Conservation (phyloP, 2,329 filamentous ascomycete species). For the Graphium sp. region DNA sequence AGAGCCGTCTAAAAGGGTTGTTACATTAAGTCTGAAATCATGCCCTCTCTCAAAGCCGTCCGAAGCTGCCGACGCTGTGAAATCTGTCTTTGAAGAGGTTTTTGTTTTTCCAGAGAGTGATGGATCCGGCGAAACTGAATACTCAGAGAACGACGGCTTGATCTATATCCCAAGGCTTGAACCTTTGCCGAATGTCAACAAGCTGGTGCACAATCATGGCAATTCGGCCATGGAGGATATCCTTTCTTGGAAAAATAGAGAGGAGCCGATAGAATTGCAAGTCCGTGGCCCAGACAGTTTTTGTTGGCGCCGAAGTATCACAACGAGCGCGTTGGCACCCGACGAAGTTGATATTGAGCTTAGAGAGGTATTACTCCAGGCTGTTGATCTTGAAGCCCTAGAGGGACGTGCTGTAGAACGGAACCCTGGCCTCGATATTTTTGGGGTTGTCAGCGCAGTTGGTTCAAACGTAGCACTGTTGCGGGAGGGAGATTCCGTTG, state of each 20-base stretch:
- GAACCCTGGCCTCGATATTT: conserved; percentile 12
- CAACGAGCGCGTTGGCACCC: conserved; percentile 3
- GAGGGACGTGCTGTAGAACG: too few species aligned
- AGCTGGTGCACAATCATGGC: conserved; percentile 19
- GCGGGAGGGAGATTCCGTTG: conserved; percentile 13
- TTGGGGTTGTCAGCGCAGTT: conserved; percentile 15
- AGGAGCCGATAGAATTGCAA: too few species aligned
- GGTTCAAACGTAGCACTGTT: conserved; percentile 12
- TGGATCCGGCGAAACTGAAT: conserved; percentile 15
- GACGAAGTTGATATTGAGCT: conserved; percentile 11
- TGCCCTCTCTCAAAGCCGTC: neutral
- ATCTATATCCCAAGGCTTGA: conserved; percentile 27
- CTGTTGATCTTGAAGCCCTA: too few species aligned
- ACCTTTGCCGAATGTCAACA: conserved; percentile 21
- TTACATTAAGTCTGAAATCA: conserved; percentile 21
- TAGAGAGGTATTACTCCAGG: too few species aligned
- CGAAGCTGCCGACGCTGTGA: neutral
- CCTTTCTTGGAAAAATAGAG: too few species aligned
- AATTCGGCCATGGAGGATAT: neutral
- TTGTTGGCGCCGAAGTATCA: too few species aligned
- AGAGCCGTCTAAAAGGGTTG: conserved; percentile 21
- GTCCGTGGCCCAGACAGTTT: too few species aligned
- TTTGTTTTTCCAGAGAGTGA: neutral
- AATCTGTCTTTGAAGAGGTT: conserved; percentile 1
- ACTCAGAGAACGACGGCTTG: conserved; percentile 17